Evolutionary conservation across 2,329 filamentous ascomycete genomes (phyloP), one percentile per base, ranked within the genome.

Genomic region (Microsporum canis): DNA sequence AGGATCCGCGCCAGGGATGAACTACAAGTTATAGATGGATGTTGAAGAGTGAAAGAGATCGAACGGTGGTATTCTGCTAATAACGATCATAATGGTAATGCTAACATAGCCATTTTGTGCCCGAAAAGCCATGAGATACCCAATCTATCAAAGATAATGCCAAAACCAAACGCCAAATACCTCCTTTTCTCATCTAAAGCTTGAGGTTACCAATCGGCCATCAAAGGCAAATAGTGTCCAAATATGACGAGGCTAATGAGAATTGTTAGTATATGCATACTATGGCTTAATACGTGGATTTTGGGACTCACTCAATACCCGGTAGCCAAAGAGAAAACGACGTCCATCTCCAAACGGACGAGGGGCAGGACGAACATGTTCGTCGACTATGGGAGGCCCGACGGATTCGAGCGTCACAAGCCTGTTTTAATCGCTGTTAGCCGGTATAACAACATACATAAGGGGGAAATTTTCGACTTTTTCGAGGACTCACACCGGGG

Each of bases 291-390:
- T 31, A 31, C 31, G 45, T 5, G 12, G 14, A 27, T 31, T 14
- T 23, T 23, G 17, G 17, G 17, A 41, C 61, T 31, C 36, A 62
- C 61, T 60, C 10, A 60, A 17, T 14, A 41, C 31, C 41, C 29
- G 59, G 43, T 62, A 60, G 10, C 23, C 12, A 14, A 62, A 62
- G 17, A 56, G 33, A 43, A 57, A 62, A 57, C 57, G 57, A 33
- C 51, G 53, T 10, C 47, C 38, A 23, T 38, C 34, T 23, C 55
- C 61, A 27, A 36, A 34, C 17, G n/a, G 14, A 3, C 6, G 38
- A 12, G 23, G n/a, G 5, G 38, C 43, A 36, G 58, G 51, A 3
- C 51, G 41, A 17, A 45, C 34, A 34, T 60, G 61, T 17, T 62
- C 58, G 1, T 23, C 6, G 4, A 62, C 61, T 29, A 63, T 38